A percentile compares a stretch with the other conserved stretches of the same genome.
These are phyloP conservation scores for Talaromyces pinophilus DNA, from an alignment of 2,329 filamentous ascomycete species.

Conservation along the genomic window DNA sequence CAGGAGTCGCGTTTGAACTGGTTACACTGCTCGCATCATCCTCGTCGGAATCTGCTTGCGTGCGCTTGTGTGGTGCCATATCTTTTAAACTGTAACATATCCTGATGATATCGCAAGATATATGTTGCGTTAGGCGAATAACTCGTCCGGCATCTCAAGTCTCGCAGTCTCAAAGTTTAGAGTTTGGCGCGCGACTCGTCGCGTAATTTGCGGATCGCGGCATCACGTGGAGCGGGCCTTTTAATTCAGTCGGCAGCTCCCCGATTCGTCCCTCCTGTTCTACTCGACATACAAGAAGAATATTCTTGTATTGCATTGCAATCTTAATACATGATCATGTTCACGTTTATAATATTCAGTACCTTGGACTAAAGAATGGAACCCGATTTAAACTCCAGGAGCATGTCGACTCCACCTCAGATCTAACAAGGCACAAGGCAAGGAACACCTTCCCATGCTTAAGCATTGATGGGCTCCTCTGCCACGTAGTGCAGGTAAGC, in stretches of 20 bases:
- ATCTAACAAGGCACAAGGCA: neutral
- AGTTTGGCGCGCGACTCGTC: constrained; percentile 11
- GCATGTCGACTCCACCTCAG: neutral
- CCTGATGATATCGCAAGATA: neutral
- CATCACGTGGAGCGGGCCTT: constrained; percentile 22
- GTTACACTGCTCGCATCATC: constrained; percentile 28
- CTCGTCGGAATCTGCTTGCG: constrained; percentile 37
- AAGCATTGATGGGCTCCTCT: constrained; percentile 67
- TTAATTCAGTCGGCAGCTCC: neutral
- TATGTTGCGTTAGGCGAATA: neutral
- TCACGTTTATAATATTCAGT: neutral
- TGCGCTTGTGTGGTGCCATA: constrained; percentile 50
- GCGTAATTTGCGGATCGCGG: constrained; percentile 24
- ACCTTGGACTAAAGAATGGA: neutral
- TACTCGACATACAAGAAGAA: neutral
- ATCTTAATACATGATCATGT: constrained; percentile 5
- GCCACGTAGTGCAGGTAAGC: constrained; percentile 96
- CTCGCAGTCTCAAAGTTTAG: neutral
- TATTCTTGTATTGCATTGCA: neutral
- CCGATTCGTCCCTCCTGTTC: neutral
- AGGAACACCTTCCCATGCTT: neutral
- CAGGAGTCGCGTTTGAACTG: constrained; percentile 17
- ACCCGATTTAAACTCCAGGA: neutral
- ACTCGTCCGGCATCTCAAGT: neutral
- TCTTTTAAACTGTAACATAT: constrained; percentile 6